Evolutionary conservation across 2,329 filamentous ascomycete genomes (phyloP), one percentile per base, ranked within the genome.

Genomic region (Orbilia ellipsospora): DNA sequence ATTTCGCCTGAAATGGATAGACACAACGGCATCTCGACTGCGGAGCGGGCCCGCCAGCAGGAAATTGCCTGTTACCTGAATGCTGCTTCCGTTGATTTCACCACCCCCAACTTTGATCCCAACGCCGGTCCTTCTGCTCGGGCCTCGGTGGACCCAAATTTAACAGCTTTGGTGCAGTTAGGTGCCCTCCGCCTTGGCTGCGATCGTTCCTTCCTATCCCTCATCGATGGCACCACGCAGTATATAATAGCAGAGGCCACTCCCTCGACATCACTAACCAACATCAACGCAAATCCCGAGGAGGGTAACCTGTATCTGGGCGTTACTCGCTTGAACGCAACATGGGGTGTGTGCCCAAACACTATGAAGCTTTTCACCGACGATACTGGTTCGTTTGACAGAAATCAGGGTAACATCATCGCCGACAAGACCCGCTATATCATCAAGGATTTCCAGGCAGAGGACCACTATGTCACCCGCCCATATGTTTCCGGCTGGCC

Each of bases 221-320:
- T 87, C 18, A 83, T 86, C 65, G 84, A 85, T 74, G 80, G 80
- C 2, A 80, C 81, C 2, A 82, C 81, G 10, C 85, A 87, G 80
- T 86, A 85, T 62, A 83, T 87, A 56, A 82, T 88, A 51, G 85
- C 85, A 42, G 86, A 87, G 77, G 84, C 84, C 5, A 87, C 86
- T 0, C 82, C 82, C 52, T 84, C 83, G 0, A 60, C 56, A n/a
- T 48, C 56, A 23, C 40, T 60, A 40, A 60, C 56, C 20, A 60
- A 60, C 2, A 23, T 60, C 18, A 28, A 60, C 13, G 56, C 56
- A 0, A 60, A 40, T 48, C 56, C 56, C 36, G 56, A 60, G 16
- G 56, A 60, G 18, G 48, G 56, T 18, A 36, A 36, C 1, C 20
- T 60, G 40, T 60, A 60, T 60, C 56, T 60, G 1, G 56, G 56